Conservation (phyloP, 805 yeast species). For the Sporopachydermia quercuum region DNA sequence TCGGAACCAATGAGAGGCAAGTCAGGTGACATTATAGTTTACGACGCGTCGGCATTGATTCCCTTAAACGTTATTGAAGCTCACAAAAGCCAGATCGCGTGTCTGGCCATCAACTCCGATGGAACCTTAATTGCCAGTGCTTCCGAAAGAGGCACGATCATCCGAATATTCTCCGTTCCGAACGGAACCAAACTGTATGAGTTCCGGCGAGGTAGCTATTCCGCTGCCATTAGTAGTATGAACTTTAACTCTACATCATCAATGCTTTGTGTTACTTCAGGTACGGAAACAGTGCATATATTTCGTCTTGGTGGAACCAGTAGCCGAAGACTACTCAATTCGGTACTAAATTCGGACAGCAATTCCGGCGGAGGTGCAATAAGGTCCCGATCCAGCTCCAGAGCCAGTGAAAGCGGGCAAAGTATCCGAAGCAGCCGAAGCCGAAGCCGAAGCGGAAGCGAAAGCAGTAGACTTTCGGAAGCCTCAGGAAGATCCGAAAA, state of each 20-base stretch:
- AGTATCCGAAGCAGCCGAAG: too few species aligned
- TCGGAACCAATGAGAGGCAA: too few species aligned
- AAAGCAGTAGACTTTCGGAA: conserved; percentile 41
- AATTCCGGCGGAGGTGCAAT: neutral
- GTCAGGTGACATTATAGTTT: conserved; percentile 56
- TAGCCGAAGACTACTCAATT: too few species aligned
- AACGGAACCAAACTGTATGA: conserved; percentile 51
- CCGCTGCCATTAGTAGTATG: neutral
- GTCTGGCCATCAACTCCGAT: conserved; percentile 45
- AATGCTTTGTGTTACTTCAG: neutral
- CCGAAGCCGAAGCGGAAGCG: conserved; percentile 7
- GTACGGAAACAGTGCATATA: neutral
- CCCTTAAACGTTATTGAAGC: conserved; percentile 61
- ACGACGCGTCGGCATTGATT: conserved; percentile 43
- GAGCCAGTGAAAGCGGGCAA: conserved; percentile 9
- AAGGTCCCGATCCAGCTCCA: neutral
- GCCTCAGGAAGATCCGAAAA: conserved; percentile 50
- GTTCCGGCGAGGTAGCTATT: conserved; percentile 13
- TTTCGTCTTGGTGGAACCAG: neutral
- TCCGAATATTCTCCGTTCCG: conserved; percentile 49
- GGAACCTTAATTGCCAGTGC: conserved; percentile 61
- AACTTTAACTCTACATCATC: conserved; percentile 1
- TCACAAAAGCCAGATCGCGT: conserved; percentile 55
- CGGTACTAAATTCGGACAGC: neutral
- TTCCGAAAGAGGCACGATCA: conserved; percentile 64